Conservation (phyloP, 495 filamentous ascomycete genomes). For the Umbilicaria muhlenbergii region DNA sequence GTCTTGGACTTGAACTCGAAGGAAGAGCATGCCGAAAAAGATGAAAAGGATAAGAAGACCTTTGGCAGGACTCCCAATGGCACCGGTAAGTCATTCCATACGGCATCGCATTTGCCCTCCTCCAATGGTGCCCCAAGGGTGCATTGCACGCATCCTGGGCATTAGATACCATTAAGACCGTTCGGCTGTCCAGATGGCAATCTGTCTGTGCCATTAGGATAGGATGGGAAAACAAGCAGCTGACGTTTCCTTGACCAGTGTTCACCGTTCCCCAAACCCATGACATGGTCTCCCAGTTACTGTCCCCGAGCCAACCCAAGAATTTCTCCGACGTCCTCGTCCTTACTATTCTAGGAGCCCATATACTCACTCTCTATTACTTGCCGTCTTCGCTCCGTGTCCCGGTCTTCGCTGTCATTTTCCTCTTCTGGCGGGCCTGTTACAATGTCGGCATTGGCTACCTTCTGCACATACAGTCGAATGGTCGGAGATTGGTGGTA, state of each 20-base stretch:
- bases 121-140: too few relatives aligned
- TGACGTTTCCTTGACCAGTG: slow-evolving; percentile 34
- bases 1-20: slow-evolving; percentile 19
- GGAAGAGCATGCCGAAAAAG: slow-evolving; percentile 24
- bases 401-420: slow-evolving; percentile 63
- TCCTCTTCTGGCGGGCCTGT: slow-evolving; percentile 78
- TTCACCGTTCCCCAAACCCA: slow-evolving; percentile 93
- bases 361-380: slow-evolving; percentile 54
- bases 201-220: neutral
- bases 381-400: slow-evolving; percentile 51
- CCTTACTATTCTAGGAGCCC: slow-evolving; percentile 58
- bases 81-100: slow-evolving; percentile 43
- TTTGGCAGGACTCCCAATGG: slow-evolving; percentile 88
- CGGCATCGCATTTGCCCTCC: too few relatives aligned
- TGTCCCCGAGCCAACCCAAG: slow-evolving; percentile 91
- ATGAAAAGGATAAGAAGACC: slow-evolving; percentile 49
- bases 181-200: neutral
- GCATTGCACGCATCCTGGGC: neutral
- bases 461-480: slow-evolving; percentile 76
- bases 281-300: slow-evolving; percentile 96
- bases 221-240: neutral
- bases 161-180: neutral
- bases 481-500: slow-evolving; percentile 66
- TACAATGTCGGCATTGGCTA: slow-evolving; percentile 94
- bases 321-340: slow-evolving; percentile 76